Conservation (phyloP, 2,329 filamentous ascomycete genomes). For the Pseudogymnoascus sp. region DNA sequence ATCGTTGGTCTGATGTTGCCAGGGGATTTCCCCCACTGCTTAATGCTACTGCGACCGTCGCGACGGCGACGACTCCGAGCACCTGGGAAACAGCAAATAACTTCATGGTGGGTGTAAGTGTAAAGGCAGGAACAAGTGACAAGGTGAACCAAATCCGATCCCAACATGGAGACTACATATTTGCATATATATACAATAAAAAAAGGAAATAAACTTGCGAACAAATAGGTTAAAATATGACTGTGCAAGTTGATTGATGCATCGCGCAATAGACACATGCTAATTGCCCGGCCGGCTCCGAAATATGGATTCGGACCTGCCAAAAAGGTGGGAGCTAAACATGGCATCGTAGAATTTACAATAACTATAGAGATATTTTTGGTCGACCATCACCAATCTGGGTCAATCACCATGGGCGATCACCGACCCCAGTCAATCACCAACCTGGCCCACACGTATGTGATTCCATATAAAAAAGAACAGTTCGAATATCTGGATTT, state of each 20-base stretch:
- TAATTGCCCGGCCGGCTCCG: background rate
- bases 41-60: background rate
- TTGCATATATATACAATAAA: background rate
- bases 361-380: background rate
- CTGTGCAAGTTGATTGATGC: background rate
- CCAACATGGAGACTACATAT: background rate
- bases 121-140: background rate
- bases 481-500: background rate
- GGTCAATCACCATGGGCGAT: background rate
- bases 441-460: too few species aligned
- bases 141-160: background rate
- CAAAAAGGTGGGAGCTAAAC: background rate
- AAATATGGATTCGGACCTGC: background rate
- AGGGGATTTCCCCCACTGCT: background rate
- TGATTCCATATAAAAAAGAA: background rate
- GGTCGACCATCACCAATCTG: background rate
- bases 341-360: background rate
- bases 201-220: background rate
- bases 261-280: constrained; percentile 2
- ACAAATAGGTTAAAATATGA: background rate
- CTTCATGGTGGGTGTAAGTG: background rate
- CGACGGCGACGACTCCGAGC: background rate
- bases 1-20: background rate
- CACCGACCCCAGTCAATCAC: background rate
- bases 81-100: background rate